Base-by-base conservation (phyloP, 768 basidiomycete species). In the Amanita fuliginea region DNA sequence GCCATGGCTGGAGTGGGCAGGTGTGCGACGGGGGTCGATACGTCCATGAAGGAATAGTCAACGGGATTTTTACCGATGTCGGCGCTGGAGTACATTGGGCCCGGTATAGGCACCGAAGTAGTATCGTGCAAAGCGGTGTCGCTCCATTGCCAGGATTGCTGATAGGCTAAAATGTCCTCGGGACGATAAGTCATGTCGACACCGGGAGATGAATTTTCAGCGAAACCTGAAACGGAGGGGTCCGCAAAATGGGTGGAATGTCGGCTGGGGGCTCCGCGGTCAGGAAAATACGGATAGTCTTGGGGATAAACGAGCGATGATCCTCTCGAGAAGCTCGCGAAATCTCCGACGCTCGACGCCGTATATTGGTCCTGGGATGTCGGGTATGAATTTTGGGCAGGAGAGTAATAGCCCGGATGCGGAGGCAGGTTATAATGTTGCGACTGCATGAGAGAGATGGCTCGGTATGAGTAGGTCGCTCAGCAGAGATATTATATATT, bases 1-100 rank as follows among this genome's bases (percentile, higher is more conserved):
- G 72, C 69, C 72, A 74, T 73, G 36, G 71, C 71, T 52, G 72
- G 72, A 10, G 73, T 72, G 50, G 70, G 69, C n/a, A 70, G 59
- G 54, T 68, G 70, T 42, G 68, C 26, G 53, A 56, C 14, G 54
- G 55, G 28, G 54, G 48, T 40, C 58, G 53, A 57, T 63, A 65
- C 47, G 62, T 53, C 48, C 64, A 61, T 48, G 62, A 57, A 50
- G 59, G 54, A 49, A 63, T 57, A 64, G 64, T 62, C 62, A 58
- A 65, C 55, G 62, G 63, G 56, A 52, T 57, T 50, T 35, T 50
- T 42, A 26, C 18, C 41, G 8, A 18, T 11, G 19, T 34, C 42
- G 13, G 39, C 7, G 11, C 35, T 40, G 30, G 49, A 32, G 33
- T 50, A 50, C 14, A 50, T 35, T 32, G 40, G 33, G 3, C 41